Conservation (phyloP, 2,329 filamentous ascomycete species). For the Trichoderma breve region DNA sequence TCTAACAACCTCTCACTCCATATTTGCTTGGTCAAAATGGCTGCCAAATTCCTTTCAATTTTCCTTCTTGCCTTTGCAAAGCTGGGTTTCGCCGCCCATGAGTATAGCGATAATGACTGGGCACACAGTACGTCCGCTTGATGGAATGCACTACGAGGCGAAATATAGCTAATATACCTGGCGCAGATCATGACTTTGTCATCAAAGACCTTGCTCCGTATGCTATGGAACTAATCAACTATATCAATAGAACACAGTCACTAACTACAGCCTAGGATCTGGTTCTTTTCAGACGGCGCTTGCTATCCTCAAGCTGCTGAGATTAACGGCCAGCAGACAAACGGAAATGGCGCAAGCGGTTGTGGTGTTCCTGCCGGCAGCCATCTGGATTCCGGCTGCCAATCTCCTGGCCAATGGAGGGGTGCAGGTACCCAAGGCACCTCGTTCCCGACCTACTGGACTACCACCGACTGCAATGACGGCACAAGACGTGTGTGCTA, state of each 20-base stretch:
- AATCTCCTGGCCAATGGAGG: neutral
- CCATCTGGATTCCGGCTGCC: neutral
- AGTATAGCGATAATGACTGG: neutral
- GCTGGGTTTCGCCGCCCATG: neutral
- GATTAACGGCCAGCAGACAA: neutral
- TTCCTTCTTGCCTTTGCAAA: neutral
- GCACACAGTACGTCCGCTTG: neutral
- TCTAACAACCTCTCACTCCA: neutral
- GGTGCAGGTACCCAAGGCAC: neutral
- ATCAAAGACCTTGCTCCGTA: neutral
- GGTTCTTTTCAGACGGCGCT: neutral
- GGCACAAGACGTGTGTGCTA: neutral
- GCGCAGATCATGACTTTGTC: neutral
- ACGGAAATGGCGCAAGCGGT: neutral
- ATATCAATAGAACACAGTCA: neutral
- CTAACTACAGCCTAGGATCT: neutral
- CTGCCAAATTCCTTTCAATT: neutral
- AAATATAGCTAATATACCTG: neutral
- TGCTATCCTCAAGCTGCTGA: neutral
- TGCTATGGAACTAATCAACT: neutral
- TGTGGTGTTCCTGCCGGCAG: neutral
- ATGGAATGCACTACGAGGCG: neutral
- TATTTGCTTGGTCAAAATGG: neutral
- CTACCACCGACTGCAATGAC: neutral
- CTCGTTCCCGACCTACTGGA: neutral